Evolutionary conservation across 2,329 filamentous ascomycete genomes (phyloP), one percentile per base, ranked within the genome.

Genomic region (Pseudogymnoascus sp.): DNA sequence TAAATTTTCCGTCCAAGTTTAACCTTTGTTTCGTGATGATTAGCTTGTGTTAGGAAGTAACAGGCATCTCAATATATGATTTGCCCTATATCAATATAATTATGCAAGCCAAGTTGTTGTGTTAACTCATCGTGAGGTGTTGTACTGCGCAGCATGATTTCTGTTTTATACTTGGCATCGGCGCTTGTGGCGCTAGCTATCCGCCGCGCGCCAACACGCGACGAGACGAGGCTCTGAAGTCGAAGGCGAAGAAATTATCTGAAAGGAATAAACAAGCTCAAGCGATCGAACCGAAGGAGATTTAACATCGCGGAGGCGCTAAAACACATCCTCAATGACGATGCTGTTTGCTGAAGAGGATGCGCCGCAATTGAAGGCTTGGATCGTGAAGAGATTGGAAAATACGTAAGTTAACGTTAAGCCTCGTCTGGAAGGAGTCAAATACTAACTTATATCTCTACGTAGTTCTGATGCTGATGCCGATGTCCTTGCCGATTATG

Each of bases 401-500:
- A 85, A 88, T 71, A 89, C 88, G 88, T 90, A 76, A 62, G 86
- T 77, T 64, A 44, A 44, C 29, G 64, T 62, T n/a, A 29, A 21
- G 33, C 44, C 33, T n/a, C 26, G 15, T 10, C 13, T 13, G 23
- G 59, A 31, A 61, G 65, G 59, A 66, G 9, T 66, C 53, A 44
- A 62, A 65, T 23, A 64, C 46, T 56, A 19, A 63, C 62, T 33
- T 59, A 26, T 10, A 11, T 3, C 37, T 26, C 59, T 64, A n/a
- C 59, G 29, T 66, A 91, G 89, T 62, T 90, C 88, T 29, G 89
- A 93, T 70, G 89, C 89, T 60, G 90, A 95, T 72, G 84, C 87
- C 33, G 90, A 92, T 70, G 89, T 93, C 4, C 85, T 95, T 2
- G 90, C 89, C 56, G 90, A 95, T 70, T 95, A 93, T 72, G 88